phyloP scores from a whole-genome alignment of 2,329 filamentous ascomycete species.

The Claviceps sorghi region DNA sequence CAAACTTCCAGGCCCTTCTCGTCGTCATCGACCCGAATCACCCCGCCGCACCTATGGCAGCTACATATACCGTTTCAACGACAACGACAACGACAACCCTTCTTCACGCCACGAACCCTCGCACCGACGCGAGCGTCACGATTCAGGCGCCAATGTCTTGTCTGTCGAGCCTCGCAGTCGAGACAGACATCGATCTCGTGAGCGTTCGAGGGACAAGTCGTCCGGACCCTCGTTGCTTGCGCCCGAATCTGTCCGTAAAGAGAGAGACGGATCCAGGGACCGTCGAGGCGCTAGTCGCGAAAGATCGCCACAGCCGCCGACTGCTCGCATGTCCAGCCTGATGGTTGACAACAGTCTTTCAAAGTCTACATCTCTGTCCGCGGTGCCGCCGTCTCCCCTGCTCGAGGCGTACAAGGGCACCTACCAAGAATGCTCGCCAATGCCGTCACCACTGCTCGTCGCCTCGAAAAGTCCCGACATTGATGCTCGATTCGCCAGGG shows the following conservation, averaged over 20 bases:
- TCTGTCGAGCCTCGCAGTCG: slow-evolving; percentile 25
- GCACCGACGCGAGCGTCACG: slow-evolving; percentile 21
- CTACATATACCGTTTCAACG: slow-evolving; percentile 11
- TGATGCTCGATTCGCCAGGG: slow-evolving; percentile 32
- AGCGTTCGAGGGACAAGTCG: slow-evolving; percentile 18
- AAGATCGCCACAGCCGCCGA: slow-evolving; percentile 33
- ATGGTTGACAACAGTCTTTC: slow-evolving; percentile 32
- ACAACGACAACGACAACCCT: slow-evolving; percentile 10
- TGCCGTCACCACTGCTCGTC: slow-evolving; percentile 67
- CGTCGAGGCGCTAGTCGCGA: slow-evolving; percentile 24
- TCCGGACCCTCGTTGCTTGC: slow-evolving; percentile 10
- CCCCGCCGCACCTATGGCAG: slow-evolving; percentile 14
- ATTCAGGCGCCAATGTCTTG: slow-evolving; percentile 25
- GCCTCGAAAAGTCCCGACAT: slow-evolving; percentile 33
- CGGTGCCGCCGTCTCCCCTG: slow-evolving; percentile 65
- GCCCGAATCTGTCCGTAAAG: slow-evolving; percentile 9
- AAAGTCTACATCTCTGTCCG: slow-evolving; percentile 30
- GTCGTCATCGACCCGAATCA: slow-evolving; percentile 11
- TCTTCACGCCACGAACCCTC: slow-evolving; percentile 12
- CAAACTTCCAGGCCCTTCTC: slow-evolving; percentile 13
- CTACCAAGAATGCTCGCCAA: slow-evolving; percentile 86
- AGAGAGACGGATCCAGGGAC: slow-evolving; percentile 14
- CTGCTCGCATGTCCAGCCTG: slow-evolving; percentile 36
- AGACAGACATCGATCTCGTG: slow-evolving; percentile 21
- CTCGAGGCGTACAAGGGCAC: slow-evolving; percentile 88